Conservation (phyloP, 805 yeast species). For the Tetrapisispora arboricola region DNA sequence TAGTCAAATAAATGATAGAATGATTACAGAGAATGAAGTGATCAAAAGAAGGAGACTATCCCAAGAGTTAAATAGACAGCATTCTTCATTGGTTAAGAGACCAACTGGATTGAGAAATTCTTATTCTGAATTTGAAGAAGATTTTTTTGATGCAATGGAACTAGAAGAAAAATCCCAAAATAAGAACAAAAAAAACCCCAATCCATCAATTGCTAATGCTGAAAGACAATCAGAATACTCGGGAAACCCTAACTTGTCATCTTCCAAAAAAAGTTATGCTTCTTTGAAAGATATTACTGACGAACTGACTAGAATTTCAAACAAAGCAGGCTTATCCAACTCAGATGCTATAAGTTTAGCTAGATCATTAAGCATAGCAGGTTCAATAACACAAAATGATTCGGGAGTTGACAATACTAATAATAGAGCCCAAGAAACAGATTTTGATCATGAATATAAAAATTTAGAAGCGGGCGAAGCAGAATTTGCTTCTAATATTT, state of each 20-base stretch:
- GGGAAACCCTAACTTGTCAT: not conserved
- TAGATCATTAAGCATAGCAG: conserved; percentile 59
- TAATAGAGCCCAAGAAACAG: not conserved
- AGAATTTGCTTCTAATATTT: conserved; percentile 25
- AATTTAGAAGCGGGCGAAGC: not conserved
- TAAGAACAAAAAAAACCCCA: not conserved
- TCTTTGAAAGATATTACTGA: conserved; percentile 59
- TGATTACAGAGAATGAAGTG: conserved; percentile 2
- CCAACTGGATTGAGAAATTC: conserved; percentile 25
- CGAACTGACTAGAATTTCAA: conserved; percentile 63
- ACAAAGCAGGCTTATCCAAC: conserved; percentile 64
- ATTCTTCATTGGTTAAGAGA: conserved; percentile 20
- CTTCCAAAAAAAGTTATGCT: conserved; percentile 28
- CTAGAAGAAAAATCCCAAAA: conserved; percentile 24
- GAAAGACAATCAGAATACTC: too few relatives aligned
- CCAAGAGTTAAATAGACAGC: conserved; percentile 3
- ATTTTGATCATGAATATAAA: not conserved
- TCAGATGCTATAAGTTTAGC: conserved; percentile 76
- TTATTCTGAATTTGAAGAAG: conserved; percentile 22
- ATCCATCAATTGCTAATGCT: not conserved
- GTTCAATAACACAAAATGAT: conserved; percentile 35
- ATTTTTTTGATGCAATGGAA: conserved; percentile 22
- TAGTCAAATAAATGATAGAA: conserved; percentile 13
- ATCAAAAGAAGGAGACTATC: not conserved
- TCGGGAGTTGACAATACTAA: not conserved